Conservation (phyloP, 2,329 filamentous ascomycete species). For the Alternaria triticina region DNA sequence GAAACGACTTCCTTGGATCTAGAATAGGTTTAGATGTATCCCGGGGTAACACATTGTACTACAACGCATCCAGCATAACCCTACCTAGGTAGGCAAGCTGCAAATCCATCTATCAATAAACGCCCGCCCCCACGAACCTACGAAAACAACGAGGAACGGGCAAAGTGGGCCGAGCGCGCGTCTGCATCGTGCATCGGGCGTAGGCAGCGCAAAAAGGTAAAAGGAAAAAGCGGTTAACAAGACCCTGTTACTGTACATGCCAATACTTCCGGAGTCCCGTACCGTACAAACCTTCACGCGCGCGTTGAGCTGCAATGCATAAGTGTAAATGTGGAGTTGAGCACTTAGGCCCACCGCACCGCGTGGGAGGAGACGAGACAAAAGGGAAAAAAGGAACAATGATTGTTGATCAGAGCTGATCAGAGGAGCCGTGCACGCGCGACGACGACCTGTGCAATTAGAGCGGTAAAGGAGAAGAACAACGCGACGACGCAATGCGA, state of each 20-base stretch:
- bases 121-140: background rate
- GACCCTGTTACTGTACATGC: background rate
- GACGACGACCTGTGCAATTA: background rate
- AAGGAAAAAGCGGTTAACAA: background rate
- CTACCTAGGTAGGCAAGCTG: background rate
- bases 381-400: background rate
- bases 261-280: background rate
- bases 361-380: background rate
- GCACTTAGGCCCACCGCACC: background rate
- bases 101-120: background rate
- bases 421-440: background rate
- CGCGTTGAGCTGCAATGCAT: background rate
- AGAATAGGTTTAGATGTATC: background rate
- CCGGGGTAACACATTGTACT: background rate
- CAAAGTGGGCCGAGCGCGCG: background rate
- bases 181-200: background rate
- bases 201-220: background rate
- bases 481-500: constrained; percentile 1
- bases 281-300: background rate
- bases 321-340: background rate
- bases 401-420: background rate
- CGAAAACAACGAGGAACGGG: background rate
- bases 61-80: background rate
- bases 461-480: background rate
- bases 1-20: background rate